Percentiles rank a stretch among this genome's conserved stretches.
Evolutionary conservation across 257 asterid genomes (phyloP).

Genomic region (Penstemon barbatus): DNA sequence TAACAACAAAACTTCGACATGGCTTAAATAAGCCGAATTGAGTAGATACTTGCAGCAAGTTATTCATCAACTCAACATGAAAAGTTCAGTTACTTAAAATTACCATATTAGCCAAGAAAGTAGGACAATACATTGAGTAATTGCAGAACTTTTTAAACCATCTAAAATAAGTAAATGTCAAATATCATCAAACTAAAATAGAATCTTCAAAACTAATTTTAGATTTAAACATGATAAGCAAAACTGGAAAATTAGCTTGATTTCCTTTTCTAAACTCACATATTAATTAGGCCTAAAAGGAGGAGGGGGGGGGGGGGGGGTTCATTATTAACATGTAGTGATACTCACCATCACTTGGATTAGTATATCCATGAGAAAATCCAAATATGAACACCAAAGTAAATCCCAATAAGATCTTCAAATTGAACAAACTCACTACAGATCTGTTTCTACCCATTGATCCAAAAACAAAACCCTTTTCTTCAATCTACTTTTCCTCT

Average conservation of each 20-base stretch:
- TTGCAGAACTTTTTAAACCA: not conserved
- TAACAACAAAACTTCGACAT: not conserved
- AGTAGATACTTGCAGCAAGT: not conserved
- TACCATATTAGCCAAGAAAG: constrained; percentile 7
- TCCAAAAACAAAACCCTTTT: constrained; percentile 17
- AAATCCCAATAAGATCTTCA: constrained; percentile 57
- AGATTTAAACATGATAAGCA: not conserved
- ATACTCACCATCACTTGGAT: constrained; percentile 73
- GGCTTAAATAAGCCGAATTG: not conserved
- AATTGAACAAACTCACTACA: constrained; percentile 38
- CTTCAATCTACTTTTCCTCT: constrained; percentile 55
- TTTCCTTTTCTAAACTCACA: too few relatives aligned
- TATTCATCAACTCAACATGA: not conserved
- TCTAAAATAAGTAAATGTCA: not conserved
- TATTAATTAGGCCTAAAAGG: not conserved
- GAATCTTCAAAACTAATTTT: too few relatives aligned
- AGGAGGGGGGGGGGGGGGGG: not conserved
- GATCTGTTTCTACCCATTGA: constrained; percentile 42
- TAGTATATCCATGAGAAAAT: constrained; percentile 46
- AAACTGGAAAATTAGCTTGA: too few relatives aligned
- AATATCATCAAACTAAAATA: not conserved
- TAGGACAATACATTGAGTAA: not conserved
- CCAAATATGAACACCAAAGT: constrained; percentile 36
- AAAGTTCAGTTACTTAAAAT: not conserved
- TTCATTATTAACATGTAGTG: not conserved